Evolutionary conservation across 2,329 filamentous ascomycete species (phyloP), one percentile per base, ranked within the genome.

Genomic region (Tolypocladium amazonense): DNA sequence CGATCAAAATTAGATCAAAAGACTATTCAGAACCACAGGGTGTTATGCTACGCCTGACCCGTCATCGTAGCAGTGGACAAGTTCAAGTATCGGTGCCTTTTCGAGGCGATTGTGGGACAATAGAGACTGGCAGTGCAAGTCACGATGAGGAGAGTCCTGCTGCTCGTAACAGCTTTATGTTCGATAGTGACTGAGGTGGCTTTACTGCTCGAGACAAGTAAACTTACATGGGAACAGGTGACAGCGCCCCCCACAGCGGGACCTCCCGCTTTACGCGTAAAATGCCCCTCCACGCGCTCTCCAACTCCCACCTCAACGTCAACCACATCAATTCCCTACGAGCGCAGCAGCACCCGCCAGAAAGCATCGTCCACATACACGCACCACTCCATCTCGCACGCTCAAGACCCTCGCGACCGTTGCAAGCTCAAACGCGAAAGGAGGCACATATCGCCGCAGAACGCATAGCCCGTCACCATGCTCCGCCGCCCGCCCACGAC

Each of bases 401-500:
- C 38, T 39, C 38, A 39, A 20, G 38, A 20, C 38, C 4, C 38
- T 20, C 38, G 38, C 38, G 15, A n/a, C 20, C 18, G 39, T 20
- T 43, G n/a, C 39, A 43, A n/a, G 3, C n/a, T 12, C 8, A 3
- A 14, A 6, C 9, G 43, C n/a, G 23, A 47, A 23, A 25, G 23
- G 14, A 47, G 20, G 20, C 18, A 20, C 38, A 20, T 6, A 1
- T 15, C 1, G 5, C 6, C 39, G 18, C 18, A 43, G 39, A n/a
- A 43, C 2, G 20, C 15, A 41, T 2, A 41, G n/a, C 15, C 18
- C 39, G 23, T 41, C 61, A 73, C 41, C 9, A 87, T 88, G 85
- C 84, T 88, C 65, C 84, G 86, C 66, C 83, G 88, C 54, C 81
- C 84, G 20, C 81, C 88, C 14, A 91, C 88, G 55, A 82, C 82